phyloP scores from a whole-genome alignment of 2,329 filamentous ascomycete species.

The Paracorniculantispora psalliotae region DNA sequence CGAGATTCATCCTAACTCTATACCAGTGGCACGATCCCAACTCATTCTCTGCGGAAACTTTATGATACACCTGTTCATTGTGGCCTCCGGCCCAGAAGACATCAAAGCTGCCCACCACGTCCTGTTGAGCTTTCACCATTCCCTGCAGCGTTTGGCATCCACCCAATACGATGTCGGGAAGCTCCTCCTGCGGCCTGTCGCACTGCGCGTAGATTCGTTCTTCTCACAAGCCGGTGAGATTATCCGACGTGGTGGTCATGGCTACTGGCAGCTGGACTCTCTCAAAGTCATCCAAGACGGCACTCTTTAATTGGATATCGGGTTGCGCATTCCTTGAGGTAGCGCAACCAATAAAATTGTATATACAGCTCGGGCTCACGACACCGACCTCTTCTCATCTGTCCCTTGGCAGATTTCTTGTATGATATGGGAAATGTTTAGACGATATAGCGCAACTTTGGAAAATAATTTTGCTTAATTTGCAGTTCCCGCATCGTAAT shows the following conservation, averaged over 20 bases:
- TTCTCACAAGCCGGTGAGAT: constrained; percentile 32
- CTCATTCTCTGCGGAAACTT: constrained; percentile 44
- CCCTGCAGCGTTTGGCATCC: constrained; percentile 29
- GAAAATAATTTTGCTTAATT: neutral
- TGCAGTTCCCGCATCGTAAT: too few relatives aligned
- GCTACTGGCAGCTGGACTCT: constrained; percentile 15
- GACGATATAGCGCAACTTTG: neutral
- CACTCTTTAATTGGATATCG: neutral
- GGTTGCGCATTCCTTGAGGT: too few relatives aligned
- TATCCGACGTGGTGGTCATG: constrained; percentile 20
- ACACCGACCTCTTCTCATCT: neutral
- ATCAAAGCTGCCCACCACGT: constrained; percentile 32
- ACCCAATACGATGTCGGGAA: constrained; percentile 28
- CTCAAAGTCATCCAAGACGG: constrained; percentile 11
- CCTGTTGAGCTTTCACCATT: constrained; percentile 32
- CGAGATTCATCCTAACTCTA: neutral
- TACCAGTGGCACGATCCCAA: constrained; percentile 32
- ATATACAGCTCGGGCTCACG: neutral
- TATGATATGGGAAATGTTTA: neutral
- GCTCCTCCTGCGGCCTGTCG: constrained; percentile 31
- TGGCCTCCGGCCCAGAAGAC: constrained; percentile 32
- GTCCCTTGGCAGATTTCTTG: neutral
- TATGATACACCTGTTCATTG: constrained; percentile 42
- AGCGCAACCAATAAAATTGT: neutral
- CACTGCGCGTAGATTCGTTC: constrained; percentile 35